phyloP scores from a whole-genome alignment of 73 alveolate genomes.

The Paramecium octaurelia region DNA sequence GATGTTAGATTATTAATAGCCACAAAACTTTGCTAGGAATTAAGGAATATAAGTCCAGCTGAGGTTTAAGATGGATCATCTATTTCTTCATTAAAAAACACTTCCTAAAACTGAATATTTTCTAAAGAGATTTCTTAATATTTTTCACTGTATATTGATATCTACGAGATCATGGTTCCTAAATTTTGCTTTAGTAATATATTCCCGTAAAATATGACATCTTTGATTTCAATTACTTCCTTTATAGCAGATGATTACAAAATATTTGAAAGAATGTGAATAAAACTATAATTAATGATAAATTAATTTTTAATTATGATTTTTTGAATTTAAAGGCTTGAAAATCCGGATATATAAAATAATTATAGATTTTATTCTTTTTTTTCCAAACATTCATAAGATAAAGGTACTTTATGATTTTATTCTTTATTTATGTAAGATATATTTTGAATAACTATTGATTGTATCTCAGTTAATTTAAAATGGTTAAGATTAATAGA shows the following conservation, averaged over 20 bases:
- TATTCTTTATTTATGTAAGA: not conserved
- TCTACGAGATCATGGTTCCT: not conserved
- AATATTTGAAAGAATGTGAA: not conserved
- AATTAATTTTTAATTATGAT: not conserved
- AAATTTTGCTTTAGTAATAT: not conserved
- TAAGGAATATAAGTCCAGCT: not conserved
- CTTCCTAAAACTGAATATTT: not conserved
- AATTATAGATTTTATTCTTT: not conserved
- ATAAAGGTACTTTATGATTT: not conserved
- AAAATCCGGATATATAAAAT: not conserved
- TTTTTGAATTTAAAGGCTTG: not conserved
- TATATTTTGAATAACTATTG: not conserved
- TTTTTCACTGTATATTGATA: not conserved
- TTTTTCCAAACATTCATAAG: not conserved
- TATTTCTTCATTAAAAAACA: not conserved
- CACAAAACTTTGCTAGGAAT: not conserved
- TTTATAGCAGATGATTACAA: not conserved
- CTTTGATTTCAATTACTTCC: not conserved
- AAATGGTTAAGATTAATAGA: not conserved
- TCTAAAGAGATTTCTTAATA: not conserved
- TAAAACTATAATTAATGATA: not conserved
- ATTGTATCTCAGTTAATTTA: not conserved
- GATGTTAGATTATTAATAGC: not conserved
- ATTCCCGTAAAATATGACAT: not conserved
- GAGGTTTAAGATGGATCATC: not conserved